phyloP scores from a whole-genome alignment of 2,329 filamentous ascomycete genomes.

The Phaeophleospora eucalypticola region DNA sequence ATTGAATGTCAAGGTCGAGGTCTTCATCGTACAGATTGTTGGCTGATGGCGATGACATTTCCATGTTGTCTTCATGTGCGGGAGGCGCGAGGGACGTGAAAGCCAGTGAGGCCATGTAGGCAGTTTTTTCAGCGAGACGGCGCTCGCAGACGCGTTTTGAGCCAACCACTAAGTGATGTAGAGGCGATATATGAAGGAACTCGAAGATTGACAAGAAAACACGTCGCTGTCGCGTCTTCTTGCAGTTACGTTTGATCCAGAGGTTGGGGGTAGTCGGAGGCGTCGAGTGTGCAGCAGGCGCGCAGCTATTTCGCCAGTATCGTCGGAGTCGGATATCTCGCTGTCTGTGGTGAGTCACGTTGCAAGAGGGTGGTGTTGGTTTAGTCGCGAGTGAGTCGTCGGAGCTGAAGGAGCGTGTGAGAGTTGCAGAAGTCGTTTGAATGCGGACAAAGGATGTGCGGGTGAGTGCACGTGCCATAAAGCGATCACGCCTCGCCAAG shows the following conservation, averaged over 20 bases:
- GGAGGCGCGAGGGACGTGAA: conserved; percentile 25
- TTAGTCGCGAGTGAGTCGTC: neutral
- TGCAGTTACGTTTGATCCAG: neutral
- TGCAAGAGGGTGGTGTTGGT: neutral
- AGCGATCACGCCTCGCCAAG: too few relatives aligned
- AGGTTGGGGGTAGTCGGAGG: neutral
- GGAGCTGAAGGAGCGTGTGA: neutral
- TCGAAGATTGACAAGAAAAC: neutral
- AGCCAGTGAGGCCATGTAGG: conserved; percentile 23
- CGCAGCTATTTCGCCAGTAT: neutral
- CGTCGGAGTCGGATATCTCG: neutral
- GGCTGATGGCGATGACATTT: conserved; percentile 50
- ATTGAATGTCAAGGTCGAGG: conserved; percentile 58
- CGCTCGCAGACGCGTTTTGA: conserved; percentile 4
- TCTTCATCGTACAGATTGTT: conserved; percentile 45
- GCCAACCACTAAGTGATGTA: neutral
- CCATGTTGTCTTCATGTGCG: conserved; percentile 50
- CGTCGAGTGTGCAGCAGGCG: neutral
- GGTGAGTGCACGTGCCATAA: too few relatives aligned
- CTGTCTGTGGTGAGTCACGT: neutral
- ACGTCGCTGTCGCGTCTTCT: neutral
- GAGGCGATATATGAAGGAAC: neutral
- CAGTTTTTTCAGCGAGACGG: conserved; percentile 7
- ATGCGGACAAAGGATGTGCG: too few relatives aligned
- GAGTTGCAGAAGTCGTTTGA: neutral